These are phyloP conservation scores for Cordyceps cateniannulata DNA, from an alignment of 2,329 filamentous ascomycete species.

Conservation along the genomic window DNA sequence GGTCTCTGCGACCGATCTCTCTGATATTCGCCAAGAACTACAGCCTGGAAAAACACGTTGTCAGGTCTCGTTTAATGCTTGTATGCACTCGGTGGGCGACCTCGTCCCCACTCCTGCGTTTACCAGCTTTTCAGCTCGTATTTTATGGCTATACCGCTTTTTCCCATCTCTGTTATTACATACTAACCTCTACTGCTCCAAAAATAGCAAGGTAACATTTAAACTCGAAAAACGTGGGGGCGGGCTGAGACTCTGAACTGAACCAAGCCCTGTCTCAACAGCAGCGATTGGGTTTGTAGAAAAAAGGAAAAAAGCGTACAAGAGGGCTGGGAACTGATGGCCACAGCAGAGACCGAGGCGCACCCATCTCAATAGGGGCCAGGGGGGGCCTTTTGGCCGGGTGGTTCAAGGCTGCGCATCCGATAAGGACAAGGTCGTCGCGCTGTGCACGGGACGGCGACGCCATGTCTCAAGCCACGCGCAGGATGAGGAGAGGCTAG, in stretches of 20 bases:
- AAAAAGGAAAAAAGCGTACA: neutral
- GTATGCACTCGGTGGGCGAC: neutral
- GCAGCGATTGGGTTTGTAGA: neutral
- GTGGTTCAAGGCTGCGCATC: neutral
- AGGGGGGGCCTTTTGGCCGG: neutral
- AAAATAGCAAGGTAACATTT: neutral
- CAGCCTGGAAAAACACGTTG: neutral
- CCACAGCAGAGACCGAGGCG: neutral
- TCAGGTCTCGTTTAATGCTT: neutral
- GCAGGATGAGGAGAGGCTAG: neutral
- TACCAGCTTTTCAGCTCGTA: neutral
- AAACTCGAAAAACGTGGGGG: neutral
- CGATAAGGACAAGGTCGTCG: neutral
- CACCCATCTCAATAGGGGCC: neutral
- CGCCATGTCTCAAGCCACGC: slow-evolving; percentile 5
- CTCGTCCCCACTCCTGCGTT: neutral
- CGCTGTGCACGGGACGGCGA: neutral
- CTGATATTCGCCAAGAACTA: neutral
- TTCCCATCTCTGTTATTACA: neutral
- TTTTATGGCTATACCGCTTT: neutral
- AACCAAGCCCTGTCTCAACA: neutral
- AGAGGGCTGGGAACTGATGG: neutral
- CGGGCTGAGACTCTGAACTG: neutral
- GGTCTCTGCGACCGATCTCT: neutral
- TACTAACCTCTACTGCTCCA: neutral